phyloP scores from a whole-genome alignment of 345 rosid genomes.

The Aegle marmelos region DNA sequence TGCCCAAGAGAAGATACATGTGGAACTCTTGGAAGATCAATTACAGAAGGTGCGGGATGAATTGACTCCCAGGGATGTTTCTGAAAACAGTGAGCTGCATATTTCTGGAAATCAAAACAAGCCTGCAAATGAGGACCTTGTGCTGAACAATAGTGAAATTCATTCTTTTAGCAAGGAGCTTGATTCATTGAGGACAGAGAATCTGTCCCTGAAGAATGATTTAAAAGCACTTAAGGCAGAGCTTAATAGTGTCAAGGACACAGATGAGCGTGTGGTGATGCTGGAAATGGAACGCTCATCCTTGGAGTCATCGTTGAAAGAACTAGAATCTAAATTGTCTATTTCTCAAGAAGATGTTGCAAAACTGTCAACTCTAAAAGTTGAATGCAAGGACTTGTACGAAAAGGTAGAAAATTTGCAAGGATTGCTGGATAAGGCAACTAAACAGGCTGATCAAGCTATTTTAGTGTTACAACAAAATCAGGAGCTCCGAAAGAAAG shows the following conservation, averaged over 20 bases:
- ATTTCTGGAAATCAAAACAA: constrained; percentile 17
- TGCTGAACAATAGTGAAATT: constrained; percentile 32
- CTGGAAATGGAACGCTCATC: constrained; percentile 63
- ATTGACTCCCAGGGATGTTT: constrained; percentile 35
- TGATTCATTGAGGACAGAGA: constrained; percentile 60
- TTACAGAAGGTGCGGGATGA: constrained; percentile 63
- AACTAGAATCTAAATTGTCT: constrained; percentile 66
- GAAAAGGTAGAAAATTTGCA: constrained; percentile 72
- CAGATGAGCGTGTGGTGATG: constrained; percentile 59
- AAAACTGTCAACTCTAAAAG: constrained; percentile 60
- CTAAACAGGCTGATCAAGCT: constrained; percentile 85
- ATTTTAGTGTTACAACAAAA: constrained; percentile 73
- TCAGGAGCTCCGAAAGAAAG: constrained; percentile 73
- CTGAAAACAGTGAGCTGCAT: constrained; percentile 23
- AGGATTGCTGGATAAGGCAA: constrained; percentile 57
- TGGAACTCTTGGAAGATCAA: constrained; percentile 67
- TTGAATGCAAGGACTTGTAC: constrained; percentile 67
- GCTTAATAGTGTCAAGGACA: constrained; percentile 47
- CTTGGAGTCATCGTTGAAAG: constrained; percentile 65
- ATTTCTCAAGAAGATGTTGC: constrained; percentile 71
- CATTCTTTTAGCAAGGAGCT: constrained; percentile 61
- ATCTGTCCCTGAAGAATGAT: constrained; percentile 58
- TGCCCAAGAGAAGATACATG: constrained; percentile 71
- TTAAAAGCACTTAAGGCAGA: constrained; percentile 57
- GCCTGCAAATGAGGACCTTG: constrained; percentile 23